Conservation (phyloP, 2,329 filamentous ascomycete genomes). For the Beauveria caledonica region DNA sequence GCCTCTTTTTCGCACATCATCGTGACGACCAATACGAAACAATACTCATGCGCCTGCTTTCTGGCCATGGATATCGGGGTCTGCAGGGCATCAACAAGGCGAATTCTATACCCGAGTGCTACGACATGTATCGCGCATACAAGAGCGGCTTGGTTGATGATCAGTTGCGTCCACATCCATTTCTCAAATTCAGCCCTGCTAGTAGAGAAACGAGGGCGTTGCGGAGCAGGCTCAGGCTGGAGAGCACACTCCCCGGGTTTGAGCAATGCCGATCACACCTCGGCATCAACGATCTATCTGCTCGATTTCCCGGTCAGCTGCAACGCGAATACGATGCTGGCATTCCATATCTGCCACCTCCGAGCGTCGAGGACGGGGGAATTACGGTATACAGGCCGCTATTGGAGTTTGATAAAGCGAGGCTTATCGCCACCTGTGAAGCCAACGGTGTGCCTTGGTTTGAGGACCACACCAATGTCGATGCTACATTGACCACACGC, state of each 20-base stretch:
- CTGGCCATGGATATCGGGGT: conserved; percentile 60
- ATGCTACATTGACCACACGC: conserved; percentile 66
- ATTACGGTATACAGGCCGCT: conserved; percentile 62
- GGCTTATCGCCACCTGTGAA: conserved; percentile 67
- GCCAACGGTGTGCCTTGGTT: conserved; percentile 64
- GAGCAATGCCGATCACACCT: conserved; percentile 1
- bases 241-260: conserved; percentile 8
- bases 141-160: conserved; percentile 53
- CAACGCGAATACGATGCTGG: conserved; percentile 14
- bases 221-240: conserved; percentile 19
- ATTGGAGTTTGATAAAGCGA: conserved; percentile 60
- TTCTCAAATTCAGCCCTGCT: conserved; percentile 29
- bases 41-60: conserved; percentile 66
- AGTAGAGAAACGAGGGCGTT: conserved; percentile 22
- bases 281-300: conserved; percentile 16
- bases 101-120: conserved; percentile 74
- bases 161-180: conserved; percentile 25
- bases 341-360: conserved; percentile 26
- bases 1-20: conserved; percentile 77
- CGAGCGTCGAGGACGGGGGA: conserved; percentile 54
- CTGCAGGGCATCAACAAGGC: conserved; percentile 59
- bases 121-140: conserved; percentile 63
- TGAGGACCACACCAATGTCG: conserved; percentile 75
- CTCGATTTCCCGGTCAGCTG: conserved; percentile 21
- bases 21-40: conserved; percentile 89